phyloP scores from a whole-genome alignment of 75 land plant species.

The Sequoiadendron giganteum region DNA sequence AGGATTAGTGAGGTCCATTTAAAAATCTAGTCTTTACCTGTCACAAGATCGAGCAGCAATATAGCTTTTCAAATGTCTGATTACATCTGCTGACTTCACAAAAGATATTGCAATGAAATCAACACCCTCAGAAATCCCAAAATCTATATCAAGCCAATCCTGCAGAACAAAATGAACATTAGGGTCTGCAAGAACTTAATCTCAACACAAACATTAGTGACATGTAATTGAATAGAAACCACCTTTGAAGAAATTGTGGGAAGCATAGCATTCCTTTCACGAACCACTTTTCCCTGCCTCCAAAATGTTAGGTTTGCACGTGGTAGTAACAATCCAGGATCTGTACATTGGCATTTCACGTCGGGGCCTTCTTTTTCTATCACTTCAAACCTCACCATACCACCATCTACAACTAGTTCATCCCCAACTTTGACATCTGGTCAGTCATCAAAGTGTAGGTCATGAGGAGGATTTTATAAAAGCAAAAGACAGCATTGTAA shows the following conservation, averaged over 20 bases:
- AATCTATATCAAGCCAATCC: conserved; percentile 50
- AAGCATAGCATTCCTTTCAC: conserved; percentile 24
- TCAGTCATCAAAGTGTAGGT: neutral
- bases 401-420: conserved; percentile 43
- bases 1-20: neutral
- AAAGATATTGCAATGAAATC: conserved; percentile 46
- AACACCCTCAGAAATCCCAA: conserved; percentile 43
- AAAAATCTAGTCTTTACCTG: neutral
- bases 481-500: neutral
- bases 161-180: conserved; percentile 6
- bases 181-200: neutral
- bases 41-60: conserved; percentile 29
- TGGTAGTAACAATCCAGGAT: conserved; percentile 40
- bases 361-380: conserved; percentile 30
- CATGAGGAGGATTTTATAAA: neutral
- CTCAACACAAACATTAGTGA: neutral
- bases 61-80: conserved; percentile 38
- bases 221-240: neutral
- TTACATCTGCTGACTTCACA: conserved; percentile 40
- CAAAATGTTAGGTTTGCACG: conserved; percentile 38
- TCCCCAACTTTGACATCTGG: conserved; percentile 32
- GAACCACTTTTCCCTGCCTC: conserved; percentile 27
- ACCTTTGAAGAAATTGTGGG: conserved; percentile 41
- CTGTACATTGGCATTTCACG: conserved; percentile 29
- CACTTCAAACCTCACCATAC: conserved; percentile 41